Evolutionary conservation across 208 protist genomes (phyloP).

Genomic region (Trypanosoma caninum): DNA sequence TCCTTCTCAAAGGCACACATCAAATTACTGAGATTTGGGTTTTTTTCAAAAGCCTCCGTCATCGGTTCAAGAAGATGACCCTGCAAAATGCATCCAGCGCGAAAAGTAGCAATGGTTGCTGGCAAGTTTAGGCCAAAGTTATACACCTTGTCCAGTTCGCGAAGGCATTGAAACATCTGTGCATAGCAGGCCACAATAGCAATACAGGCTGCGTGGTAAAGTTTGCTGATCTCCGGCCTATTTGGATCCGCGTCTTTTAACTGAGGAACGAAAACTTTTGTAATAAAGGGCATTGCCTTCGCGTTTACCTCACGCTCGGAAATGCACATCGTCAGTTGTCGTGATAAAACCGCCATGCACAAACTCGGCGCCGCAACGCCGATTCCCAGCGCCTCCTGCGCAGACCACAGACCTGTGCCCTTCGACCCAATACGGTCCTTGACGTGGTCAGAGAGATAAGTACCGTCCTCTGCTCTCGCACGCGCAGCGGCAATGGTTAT

Average conservation of each 20-base stretch:
- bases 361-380: constrained; percentile 91
- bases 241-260: constrained; percentile 56
- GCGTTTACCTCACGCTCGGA: constrained; percentile 87
- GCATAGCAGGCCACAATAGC: constrained; percentile 88
- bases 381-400: constrained; percentile 91
- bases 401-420: constrained; percentile 97
- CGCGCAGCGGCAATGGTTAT: constrained; percentile 95
- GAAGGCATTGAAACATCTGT: constrained; percentile 92
- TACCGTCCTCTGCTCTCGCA: constrained; percentile 86
- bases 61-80: constrained; percentile 85
- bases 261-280: constrained; percentile 24
- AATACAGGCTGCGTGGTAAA: constrained; percentile 75
- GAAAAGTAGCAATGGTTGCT: constrained; percentile 89
- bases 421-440: constrained; percentile 96
- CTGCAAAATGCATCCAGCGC: constrained; percentile 89
- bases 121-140: constrained; percentile 85
- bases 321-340: constrained; percentile 92
- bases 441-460: constrained; percentile 94
- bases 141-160: constrained; percentile 87
- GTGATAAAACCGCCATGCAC: constrained; percentile 91
- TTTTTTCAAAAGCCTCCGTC: constrained; percentile 85
- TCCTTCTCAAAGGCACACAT: constrained; percentile 86
- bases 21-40: constrained; percentile 83
- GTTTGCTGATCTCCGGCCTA: constrained; percentile 54
- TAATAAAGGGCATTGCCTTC: constrained; percentile 21